Percentiles rank a stretch among this genome's conserved stretches.
Evolutionary conservation across 225 moss, liverwort and hornwort species (phyloP).

Genomic region (Sphagnum contortum): DNA sequence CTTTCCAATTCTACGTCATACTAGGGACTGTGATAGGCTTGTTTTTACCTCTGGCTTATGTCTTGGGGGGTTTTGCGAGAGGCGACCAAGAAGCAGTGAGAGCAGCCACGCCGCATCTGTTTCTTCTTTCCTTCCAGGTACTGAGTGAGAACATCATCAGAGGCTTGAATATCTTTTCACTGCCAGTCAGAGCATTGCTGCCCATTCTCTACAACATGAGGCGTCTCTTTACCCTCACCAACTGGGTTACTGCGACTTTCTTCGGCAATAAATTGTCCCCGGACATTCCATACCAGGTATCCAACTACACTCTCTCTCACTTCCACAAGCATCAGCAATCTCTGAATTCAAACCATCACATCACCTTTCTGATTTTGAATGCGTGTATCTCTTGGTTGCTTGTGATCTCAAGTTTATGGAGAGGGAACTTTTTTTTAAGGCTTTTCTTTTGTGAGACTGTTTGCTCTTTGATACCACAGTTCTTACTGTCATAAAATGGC

Average conservation of each 20-base stretch:
- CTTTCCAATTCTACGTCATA: constrained; percentile 71
- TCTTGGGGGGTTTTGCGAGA: constrained; percentile 81
- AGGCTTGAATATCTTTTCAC: constrained; percentile 73
- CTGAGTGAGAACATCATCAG: constrained; percentile 78
- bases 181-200: constrained; percentile 72
- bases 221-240: constrained; percentile 62
- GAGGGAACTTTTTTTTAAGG: too few relatives aligned
- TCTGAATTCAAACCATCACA: too few relatives aligned
- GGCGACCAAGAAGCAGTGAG: constrained; percentile 66
- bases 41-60: constrained; percentile 80
- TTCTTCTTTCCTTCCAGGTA: constrained; percentile 83
- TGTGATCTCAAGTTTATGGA: too few relatives aligned
- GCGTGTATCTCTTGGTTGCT: too few relatives aligned
- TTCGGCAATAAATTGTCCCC: not conserved
- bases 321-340: not conserved
- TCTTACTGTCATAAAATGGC: not conserved
- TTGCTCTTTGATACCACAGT: not conserved
- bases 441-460: not conserved
- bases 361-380: too few relatives aligned
- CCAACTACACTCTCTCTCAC: too few relatives aligned
- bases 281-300: not conserved
- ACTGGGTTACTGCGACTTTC: constrained; percentile 52
- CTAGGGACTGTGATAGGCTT: constrained; percentile 68
- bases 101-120: constrained; percentile 81
- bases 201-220: constrained; percentile 77